phyloP scores from a whole-genome alignment of 2,329 filamentous ascomycete genomes.

The Ophiocordyceps polyrhachis-furcata region DNA sequence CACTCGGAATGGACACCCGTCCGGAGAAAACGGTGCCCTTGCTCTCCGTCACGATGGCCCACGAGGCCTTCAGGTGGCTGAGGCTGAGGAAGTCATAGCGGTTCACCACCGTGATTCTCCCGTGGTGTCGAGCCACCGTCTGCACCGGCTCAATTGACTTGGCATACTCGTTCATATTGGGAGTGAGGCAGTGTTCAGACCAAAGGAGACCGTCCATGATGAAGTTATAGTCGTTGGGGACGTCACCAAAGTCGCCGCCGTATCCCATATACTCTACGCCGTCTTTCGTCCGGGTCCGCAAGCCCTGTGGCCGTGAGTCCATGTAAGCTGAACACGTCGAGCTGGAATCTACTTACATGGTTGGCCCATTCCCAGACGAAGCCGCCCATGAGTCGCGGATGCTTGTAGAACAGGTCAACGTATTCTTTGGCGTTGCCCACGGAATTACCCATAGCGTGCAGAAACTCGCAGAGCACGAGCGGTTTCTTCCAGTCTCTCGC shows the following conservation, averaged over 20 bases:
- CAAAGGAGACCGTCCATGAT: constrained; percentile 33
- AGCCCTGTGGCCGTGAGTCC: constrained; percentile 7
- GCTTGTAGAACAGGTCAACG: constrained; percentile 41
- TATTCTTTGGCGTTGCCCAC: constrained; percentile 51
- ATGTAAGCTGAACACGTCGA: background rate
- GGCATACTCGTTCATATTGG: constrained; percentile 34
- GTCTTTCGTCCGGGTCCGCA: constrained; percentile 23
- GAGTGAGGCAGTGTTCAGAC: constrained; percentile 29
- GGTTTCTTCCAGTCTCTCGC: constrained; percentile 31
- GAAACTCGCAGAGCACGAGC: constrained; percentile 35
- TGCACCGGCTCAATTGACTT: constrained; percentile 42
- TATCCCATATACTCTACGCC: constrained; percentile 34
- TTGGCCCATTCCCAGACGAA: constrained; percentile 49
- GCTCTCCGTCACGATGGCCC: constrained; percentile 22
- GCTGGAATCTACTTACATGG: constrained; percentile 14
- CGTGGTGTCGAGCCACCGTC: constrained; percentile 22
- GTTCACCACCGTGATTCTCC: constrained; percentile 28
- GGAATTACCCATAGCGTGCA: constrained; percentile 54
- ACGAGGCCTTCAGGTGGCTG: constrained; percentile 28
- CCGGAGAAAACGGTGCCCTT: constrained; percentile 11
- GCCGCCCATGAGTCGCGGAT: constrained; percentile 35
- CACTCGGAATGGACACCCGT: constrained; percentile 20
- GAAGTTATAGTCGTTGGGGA: constrained; percentile 40
- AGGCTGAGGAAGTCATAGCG: constrained; percentile 34
- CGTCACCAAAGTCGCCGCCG: constrained; percentile 42